Base-by-base conservation (phyloP, 768 basidiomycete species). In the Cystofilobasidium capitatum region DNA sequence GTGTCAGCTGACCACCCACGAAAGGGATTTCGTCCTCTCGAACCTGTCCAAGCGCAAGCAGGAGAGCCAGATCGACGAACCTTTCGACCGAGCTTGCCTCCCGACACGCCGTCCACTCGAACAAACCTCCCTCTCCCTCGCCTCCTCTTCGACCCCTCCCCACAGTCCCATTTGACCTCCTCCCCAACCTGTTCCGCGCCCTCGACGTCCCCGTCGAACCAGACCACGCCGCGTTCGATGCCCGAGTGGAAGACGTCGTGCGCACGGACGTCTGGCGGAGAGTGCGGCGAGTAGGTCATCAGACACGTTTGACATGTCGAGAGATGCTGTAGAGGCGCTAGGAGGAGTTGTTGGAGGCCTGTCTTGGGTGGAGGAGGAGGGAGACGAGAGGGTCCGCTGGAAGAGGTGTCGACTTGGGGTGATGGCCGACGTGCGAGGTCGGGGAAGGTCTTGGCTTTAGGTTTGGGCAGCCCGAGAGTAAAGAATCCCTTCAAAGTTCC, bases 261-360 rank as follows among this genome's bases (percentile, higher is more conserved):
- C 17, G 58, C 36, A 6, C 14, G 14, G 35, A 59, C 58, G 59
- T 69, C 68, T 5, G 54, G 3, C 4, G 68, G 68, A 0, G 58
- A 59, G 17, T 26, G 17, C 2, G 62, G 62, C 14, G 49, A 31
- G 39, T 59, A 69, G 22, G 68, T 64, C 68, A 69, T 69, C 29
- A 35, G 35, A 51, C 68, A 69, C n/a, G 45, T 59, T n/a, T n/a
- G 45, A 17, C 68, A 69, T 6, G 68, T 64, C 24, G 20, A n/a
- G 57, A 62, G 55, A 0, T 45, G 42, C 1, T 55, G 63, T 7
- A 60, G 57, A 26, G 68, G 68, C 22, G 45, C 22, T 20, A 69
- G 68, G 6, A 55, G 49, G 45, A 54, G 54, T 24, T 68, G 66
- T 26, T 62, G 59, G 22, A 68, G 61, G 64, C n/a, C n/a, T n/a